Conservation (phyloP, 805 yeast genomes). For the Hyphopichia homilentoma region DNA sequence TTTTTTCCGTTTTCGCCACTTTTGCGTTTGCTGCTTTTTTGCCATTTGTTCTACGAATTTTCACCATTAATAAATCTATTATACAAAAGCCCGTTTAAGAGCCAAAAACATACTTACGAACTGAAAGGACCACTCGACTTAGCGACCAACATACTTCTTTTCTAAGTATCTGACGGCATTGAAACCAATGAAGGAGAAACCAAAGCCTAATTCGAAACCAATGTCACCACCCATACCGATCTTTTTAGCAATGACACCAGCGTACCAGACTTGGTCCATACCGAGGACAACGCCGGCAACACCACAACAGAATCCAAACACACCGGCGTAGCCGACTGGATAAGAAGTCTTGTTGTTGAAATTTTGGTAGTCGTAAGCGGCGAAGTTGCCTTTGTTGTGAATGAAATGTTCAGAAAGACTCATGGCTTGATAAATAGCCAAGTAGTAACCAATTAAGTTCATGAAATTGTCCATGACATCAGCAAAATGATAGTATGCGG, state of each 20-base stretch:
- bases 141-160: conserved; percentile 56
- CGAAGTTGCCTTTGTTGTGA: conserved; percentile 59
- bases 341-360: conserved; percentile 55
- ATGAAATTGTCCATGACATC: conserved; percentile 78
- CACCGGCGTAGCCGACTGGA: conserved; percentile 79
- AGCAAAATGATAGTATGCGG: conserved; percentile 75
- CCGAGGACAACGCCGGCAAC: conserved; percentile 84
- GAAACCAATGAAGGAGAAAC: conserved; percentile 62
- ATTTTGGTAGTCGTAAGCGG: conserved; percentile 59
- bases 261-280: conserved; percentile 83
- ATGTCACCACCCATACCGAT: conserved; percentile 84
- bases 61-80: no score
- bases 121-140: conserved; percentile 14
- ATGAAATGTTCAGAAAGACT: conserved; percentile 79
- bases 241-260: conserved; percentile 59
- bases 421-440: conserved; percentile 79
- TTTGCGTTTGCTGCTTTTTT: no score
- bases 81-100: no score
- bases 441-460: conserved; percentile 89
- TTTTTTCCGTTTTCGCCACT: no score
- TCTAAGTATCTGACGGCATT: conserved; percentile 61
- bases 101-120: no score
- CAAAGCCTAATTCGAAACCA: conserved; percentile 75
- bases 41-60: no score
- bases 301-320: conserved; percentile 75